These are phyloP conservation scores for Astrothelium subdiscretum DNA, from an alignment of 495 filamentous ascomycete genomes.

Conservation along the genomic window DNA sequence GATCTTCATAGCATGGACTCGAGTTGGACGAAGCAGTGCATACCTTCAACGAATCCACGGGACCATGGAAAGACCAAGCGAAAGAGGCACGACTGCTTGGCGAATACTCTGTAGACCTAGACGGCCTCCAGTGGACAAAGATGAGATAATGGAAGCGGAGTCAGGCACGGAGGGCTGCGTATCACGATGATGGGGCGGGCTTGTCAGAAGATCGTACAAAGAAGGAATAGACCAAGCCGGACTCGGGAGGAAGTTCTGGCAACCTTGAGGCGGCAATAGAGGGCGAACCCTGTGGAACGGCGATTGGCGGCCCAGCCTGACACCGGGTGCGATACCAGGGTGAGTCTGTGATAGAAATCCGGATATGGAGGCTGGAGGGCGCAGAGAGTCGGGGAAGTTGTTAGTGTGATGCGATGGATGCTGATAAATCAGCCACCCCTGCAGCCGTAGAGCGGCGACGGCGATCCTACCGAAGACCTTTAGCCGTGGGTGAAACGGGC, in stretches of 20 bases:
- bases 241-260: not conserved
- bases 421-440: slow-evolving; percentile 1
- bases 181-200: not conserved
- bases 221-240: not conserved
- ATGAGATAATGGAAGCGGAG: not conserved
- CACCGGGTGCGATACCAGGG: not conserved
- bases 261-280: not conserved
- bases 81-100: not conserved
- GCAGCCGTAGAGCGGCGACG: not conserved
- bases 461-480: too few relatives aligned
- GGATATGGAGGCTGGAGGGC: not conserved
- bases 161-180: not conserved
- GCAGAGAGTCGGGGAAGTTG: not conserved
- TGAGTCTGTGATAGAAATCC: not conserved
- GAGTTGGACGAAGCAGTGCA: not conserved
- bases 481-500: too few relatives aligned
- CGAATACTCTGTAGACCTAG: not conserved
- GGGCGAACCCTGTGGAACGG: not conserved
- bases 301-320: not conserved
- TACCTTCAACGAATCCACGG: not conserved
- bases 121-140: not conserved
- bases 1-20: not conserved
- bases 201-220: not conserved
- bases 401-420: not conserved
- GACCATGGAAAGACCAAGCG: not conserved